Percentiles rank a stretch among this genome's conserved stretches.
Evolutionary conservation across 192 early-diverging fungal genomes (phyloP).

Genomic region (Diversispora epigaea): DNA sequence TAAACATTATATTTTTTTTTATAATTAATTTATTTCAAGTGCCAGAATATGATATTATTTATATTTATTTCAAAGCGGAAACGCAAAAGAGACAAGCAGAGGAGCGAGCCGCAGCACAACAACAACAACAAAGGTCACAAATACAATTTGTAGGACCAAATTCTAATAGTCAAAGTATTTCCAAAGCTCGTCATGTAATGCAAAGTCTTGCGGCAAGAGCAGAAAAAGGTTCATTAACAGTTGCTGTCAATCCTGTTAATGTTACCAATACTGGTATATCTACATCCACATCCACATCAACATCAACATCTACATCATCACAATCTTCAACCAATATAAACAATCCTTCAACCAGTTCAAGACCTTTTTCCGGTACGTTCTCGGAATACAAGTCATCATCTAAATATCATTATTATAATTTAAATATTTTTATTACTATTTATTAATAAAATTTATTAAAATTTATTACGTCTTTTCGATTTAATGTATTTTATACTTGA

Average conservation of each 20-base stretch:
- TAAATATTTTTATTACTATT: too few species aligned
- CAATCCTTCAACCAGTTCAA: background rate
- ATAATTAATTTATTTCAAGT: background rate
- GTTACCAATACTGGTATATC: background rate
- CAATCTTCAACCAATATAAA: background rate
- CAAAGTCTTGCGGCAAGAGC: slow-evolving; percentile 33
- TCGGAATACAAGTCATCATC: too few species aligned
- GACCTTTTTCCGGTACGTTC: slow-evolving; percentile 15
- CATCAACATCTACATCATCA: background rate
- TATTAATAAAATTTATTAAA: too few species aligned
- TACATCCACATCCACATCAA: background rate
- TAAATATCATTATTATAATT: too few species aligned
- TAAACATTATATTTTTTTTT: slow-evolving; percentile 1
- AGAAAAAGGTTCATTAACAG: background rate
- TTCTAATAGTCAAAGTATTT: slow-evolving; percentile 12
- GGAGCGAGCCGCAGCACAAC: slow-evolving; percentile 22
- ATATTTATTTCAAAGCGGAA: slow-evolving; percentile 32
- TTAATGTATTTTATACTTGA: background rate
- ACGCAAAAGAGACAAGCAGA: slow-evolving; percentile 24
- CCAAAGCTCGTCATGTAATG: slow-evolving; percentile 31
- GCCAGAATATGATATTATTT: slow-evolving; percentile 20
- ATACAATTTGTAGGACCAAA: slow-evolving; percentile 27
- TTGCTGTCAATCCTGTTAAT: background rate
- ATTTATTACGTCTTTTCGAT: background rate
- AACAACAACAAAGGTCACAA: slow-evolving; percentile 26